phyloP scores from a whole-genome alignment of 208 protist genomes.

The Trypanosoma cruzi region DNA sequence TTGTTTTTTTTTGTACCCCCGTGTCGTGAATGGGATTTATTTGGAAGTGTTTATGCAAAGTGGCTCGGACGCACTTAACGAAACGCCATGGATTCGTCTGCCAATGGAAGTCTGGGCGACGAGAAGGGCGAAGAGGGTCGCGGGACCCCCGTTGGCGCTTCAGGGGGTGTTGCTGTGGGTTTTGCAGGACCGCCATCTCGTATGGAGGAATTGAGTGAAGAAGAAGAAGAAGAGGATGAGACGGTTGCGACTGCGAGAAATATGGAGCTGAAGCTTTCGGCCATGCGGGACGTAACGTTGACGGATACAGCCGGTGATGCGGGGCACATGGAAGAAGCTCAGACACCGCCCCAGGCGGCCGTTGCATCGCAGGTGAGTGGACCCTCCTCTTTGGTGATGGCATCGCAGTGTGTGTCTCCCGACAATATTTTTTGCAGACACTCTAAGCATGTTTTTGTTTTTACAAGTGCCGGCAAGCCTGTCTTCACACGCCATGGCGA shows the following conservation, averaged over 20 bases:
- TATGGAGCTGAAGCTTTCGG: not conserved
- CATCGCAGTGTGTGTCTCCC: not conserved
- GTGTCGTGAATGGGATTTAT: too few relatives aligned
- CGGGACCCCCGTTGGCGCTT: not conserved
- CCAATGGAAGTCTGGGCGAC: not conserved
- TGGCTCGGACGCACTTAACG: not conserved
- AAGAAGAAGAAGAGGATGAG: not conserved
- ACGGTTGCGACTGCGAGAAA: not conserved
- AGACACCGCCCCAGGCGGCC: not conserved
- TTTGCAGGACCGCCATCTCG: not conserved
- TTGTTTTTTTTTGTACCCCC: too few relatives aligned
- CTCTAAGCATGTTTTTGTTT: conserved; percentile 79
- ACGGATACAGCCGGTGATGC: not conserved
- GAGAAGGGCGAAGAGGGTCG: not conserved
- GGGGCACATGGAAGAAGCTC: not conserved
- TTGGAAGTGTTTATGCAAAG: not conserved
- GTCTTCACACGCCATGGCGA: conserved; percentile 76
- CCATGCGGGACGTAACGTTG: not conserved
- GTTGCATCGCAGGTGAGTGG: not conserved
- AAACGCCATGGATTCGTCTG: not conserved
- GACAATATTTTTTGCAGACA: conserved; percentile 42
- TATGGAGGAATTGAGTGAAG: not conserved
- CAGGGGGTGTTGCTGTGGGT: not conserved
- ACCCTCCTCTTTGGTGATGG: not conserved
- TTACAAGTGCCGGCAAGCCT: conserved; percentile 88